Base-by-base conservation (phyloP, 1,139 yeast genomes). In the Geotrichum carabidarum region DNA sequence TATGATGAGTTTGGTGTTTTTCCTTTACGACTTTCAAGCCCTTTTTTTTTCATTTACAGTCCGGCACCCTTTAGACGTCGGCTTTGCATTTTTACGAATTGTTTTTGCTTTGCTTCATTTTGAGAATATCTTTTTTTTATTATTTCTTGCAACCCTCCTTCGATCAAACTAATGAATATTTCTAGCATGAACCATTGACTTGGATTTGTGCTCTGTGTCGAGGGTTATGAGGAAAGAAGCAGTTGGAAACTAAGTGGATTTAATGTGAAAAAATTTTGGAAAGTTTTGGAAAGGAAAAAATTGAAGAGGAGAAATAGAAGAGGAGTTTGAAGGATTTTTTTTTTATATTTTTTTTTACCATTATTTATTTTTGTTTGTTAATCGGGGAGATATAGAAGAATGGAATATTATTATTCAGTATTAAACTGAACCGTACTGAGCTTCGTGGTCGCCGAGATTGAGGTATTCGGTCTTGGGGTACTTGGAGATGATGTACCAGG, bases 401-500 rank as follows among this genome's bases (percentile, higher is more conserved):
- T 50, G 52, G 52, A 46, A n/a, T 36, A 46, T 32, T 9, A 27
- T 48, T 48, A 17, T 8, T 37, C 22, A 40, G 4, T 44, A 27
- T 31, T 44, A 52, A 17, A 53, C 56, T 3, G 56, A 53, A 8
- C 56, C 56, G 27, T 53, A 53, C 15, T 38, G 38, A 27, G 46
- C 51, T 12, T 40, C 51, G 12, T 48, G 44, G 36, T 49, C 49
- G 27, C 9, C 1, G 14, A 53, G 38, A 35, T 50, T 35, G 7
- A 47, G 37, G 48, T 56, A 51, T 27, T 57, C 57, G 15, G 22
- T 27, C 41, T 45, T 51, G 8, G 74, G 74, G 57, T 68, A 69
- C 59, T 71, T 68, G 42, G 71, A 65, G 48, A 71, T 67, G 56
- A 71, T 69, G 61, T 71, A 71, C 69, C 70, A 66, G 1, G 74